Base-by-base conservation (phyloP, 345 rosid genomes). In the Leavenworthia alabamica region DNA sequence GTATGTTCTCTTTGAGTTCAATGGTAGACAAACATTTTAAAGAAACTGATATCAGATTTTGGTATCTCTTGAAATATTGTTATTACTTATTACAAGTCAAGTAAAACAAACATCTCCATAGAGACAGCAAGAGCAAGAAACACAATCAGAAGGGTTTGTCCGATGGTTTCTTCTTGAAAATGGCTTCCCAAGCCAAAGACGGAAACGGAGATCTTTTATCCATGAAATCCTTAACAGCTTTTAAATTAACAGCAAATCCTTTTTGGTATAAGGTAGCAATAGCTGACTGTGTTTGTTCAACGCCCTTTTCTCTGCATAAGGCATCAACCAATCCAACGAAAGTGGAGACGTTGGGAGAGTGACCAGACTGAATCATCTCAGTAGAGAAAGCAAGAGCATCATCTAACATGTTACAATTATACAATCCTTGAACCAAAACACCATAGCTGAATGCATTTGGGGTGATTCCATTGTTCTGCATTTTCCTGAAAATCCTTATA, bases 291-390 rank as follows among this genome's bases (percentile, higher is more conserved):
- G 88, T 86, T 70, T 79, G 85, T 64, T 80, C 84, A 17, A 89
- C 75, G 11, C 88, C 84, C 75, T 77, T 82, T 56, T 71, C 82
- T 56, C 72, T 80, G 51, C 97, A 89, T 27, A 85, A 68, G 3
- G 75, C 84, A 66, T 86, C 86, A 67, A 93, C 89, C 79, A 93
- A 73, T 11, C 90, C 96, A 33, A 93, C 94, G 67, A 93, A 93
- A 31, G 94, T 89, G 35, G 76, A 44, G 28, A 83, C 72, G 33
- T 85, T 89, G 1, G 90, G 99, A 69, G 91, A 85, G 77, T 89
- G 91, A 35, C 94, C 97, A 1, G 83, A 78, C n/a, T 93, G 88
- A 41, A 93, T 70, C 97, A 89, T 93, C 74, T 89, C 89, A 24
- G 64, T 20, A 32, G 76, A 80, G 24, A 77, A 76, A 26, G 73